Percentiles rank a stretch among this genome's conserved stretches.
phyloP scores from a whole-genome alignment of 306 rosid species.

The Coriaria nepalensis region DNA sequence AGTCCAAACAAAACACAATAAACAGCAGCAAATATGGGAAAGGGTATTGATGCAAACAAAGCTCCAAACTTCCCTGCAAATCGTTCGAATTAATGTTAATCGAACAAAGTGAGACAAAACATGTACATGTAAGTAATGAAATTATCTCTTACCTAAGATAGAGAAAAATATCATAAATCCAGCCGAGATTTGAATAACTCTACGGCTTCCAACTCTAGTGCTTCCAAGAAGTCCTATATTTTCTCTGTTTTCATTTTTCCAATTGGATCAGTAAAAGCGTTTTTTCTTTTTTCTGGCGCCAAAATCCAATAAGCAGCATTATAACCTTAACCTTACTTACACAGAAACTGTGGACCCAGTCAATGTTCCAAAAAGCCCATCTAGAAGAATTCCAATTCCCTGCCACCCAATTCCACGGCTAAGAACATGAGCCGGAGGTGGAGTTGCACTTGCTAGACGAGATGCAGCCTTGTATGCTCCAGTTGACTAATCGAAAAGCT shows the following conservation, averaged over 20 bases:
- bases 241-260: slow-evolving; percentile 39
- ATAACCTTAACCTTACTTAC: slow-evolving; percentile 37
- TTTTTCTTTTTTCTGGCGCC: slow-evolving; percentile 6
- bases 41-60: slow-evolving; percentile 90
- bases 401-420: slow-evolving; percentile 99
- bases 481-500: slow-evolving; percentile 42
- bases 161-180: slow-evolving; percentile 99
- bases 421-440: slow-evolving; percentile 95
- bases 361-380: slow-evolving; percentile 86
- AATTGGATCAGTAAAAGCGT: slow-evolving; percentile 3
- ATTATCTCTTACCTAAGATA: slow-evolving; percentile 40
- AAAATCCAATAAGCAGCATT: slow-evolving; percentile 2
- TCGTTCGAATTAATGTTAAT: neutral
- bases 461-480: slow-evolving; percentile 98
- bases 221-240: slow-evolving; percentile 96
- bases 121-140: neutral
- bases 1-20: slow-evolving; percentile 93
- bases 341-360: slow-evolving; percentile 80
- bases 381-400: slow-evolving; percentile 82
- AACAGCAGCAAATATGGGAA: slow-evolving; percentile 78
- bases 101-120: neutral
- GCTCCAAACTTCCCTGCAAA: slow-evolving; percentile 95
- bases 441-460: slow-evolving; percentile 91
- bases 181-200: slow-evolving; percentile 94
- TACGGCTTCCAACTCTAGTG: slow-evolving; percentile 94